Evolutionary conservation across 495 filamentous ascomycete species (phyloP).

Genomic region (Penicillium salamii): DNA sequence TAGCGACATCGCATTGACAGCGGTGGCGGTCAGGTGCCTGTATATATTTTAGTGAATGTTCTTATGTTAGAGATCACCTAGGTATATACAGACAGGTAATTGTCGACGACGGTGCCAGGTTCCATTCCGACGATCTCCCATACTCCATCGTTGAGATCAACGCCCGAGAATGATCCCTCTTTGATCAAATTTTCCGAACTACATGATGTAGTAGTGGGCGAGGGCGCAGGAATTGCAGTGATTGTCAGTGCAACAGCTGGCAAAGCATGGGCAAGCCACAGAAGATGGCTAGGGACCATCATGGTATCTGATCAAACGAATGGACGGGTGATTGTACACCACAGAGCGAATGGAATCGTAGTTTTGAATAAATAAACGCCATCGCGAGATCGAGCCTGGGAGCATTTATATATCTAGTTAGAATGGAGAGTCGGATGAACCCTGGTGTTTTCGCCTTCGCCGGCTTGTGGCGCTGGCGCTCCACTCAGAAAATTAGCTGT

Average conservation of each 20-base stretch:
- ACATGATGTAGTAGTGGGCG: neutral
- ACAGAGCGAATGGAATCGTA: neutral
- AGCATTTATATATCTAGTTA: neutral
- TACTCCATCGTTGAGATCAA: neutral
- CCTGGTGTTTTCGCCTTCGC: neutral
- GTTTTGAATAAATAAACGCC: neutral
- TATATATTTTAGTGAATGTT: neutral
- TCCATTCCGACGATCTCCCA: neutral
- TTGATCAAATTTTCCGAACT: neutral
- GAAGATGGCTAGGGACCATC: neutral
- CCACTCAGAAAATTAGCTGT: neutral
- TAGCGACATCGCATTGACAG: neutral
- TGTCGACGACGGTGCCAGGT: neutral
- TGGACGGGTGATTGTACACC: slow-evolving; percentile 5
- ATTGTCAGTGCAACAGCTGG: slow-evolving; percentile 2
- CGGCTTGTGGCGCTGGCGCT: neutral
- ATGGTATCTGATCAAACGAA: slow-evolving; percentile 5
- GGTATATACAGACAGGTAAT: neutral
- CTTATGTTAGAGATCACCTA: neutral
- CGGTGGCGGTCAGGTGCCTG: neutral
- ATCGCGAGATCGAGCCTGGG: neutral
- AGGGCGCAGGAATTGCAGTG: neutral
- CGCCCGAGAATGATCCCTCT: neutral
- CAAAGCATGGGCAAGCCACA: slow-evolving; percentile 5
- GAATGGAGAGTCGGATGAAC: neutral